phyloP scores from a whole-genome alignment of 1,284 basidiomycete species.

The Apiotrichum domesticum region DNA sequence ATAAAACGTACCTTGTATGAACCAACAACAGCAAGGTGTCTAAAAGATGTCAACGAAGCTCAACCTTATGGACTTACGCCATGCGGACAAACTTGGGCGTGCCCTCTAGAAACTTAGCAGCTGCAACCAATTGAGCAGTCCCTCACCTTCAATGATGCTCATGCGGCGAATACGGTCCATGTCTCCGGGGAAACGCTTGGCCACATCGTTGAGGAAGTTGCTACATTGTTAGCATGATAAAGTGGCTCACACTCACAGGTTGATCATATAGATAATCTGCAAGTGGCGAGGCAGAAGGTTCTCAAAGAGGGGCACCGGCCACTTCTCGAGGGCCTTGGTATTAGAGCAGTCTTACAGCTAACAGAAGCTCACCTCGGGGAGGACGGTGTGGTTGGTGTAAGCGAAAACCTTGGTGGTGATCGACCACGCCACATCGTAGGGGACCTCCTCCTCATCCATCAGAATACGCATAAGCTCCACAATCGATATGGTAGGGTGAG shows the following conservation, averaged over 20 bases:
- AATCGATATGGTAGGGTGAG: conserved; percentile 86
- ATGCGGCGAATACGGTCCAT: conserved; percentile 70
- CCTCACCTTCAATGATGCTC: conserved; percentile 76
- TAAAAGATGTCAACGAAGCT: not conserved
- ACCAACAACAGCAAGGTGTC: conserved; percentile 55
- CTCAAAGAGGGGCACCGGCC: conserved; percentile 76
- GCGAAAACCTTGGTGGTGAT: conserved; percentile 84
- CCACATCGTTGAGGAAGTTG: conserved; percentile 58
- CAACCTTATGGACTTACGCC: conserved; percentile 52
- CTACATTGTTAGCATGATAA: conserved; percentile 33
- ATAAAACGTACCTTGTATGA: conserved; percentile 50
- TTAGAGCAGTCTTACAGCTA: not conserved
- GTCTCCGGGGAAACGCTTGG: conserved; percentile 80
- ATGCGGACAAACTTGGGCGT: conserved; percentile 77
- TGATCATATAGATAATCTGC: conserved; percentile 83
- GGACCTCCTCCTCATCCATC: conserved; percentile 74
- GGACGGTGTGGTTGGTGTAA: conserved; percentile 79
- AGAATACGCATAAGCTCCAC: conserved; percentile 87
- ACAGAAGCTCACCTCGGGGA: conserved; percentile 8
- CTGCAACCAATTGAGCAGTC: not conserved
- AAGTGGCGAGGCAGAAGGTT: conserved; percentile 63
- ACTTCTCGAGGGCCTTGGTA: conserved; percentile 58
- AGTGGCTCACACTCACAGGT: conserved; percentile 47
- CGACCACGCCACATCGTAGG: conserved; percentile 75
- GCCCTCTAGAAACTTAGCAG: conserved; percentile 56